Percentiles rank a stretch among this genome's conserved stretches.
Evolutionary conservation across 129 eudicot species (phyloP).

Genomic region (Artemisia argyi): DNA sequence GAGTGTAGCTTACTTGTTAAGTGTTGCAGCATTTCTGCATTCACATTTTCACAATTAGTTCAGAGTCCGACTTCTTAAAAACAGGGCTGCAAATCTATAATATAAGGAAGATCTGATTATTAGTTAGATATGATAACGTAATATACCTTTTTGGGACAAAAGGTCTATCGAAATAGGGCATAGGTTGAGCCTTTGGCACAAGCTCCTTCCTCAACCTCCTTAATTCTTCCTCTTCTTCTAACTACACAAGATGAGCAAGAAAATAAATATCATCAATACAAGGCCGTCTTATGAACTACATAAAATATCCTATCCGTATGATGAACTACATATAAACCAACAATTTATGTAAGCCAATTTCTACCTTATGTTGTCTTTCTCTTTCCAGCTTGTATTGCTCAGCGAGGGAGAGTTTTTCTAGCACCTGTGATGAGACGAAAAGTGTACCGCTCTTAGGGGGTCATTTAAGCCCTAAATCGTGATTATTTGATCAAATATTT

Average conservation of each 20-base stretch:
- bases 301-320: not conserved
- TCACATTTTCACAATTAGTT: not conserved
- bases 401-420: slow-evolving; percentile 54
- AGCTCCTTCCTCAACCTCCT: slow-evolving; percentile 84
- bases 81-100: not conserved
- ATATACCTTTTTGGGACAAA: slow-evolving; percentile 84
- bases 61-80: not conserved
- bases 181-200: slow-evolving; percentile 94
- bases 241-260: slow-evolving; percentile 42
- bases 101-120: not conserved
- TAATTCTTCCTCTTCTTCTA: slow-evolving; percentile 88
- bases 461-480: too few species aligned
- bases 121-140: too few species aligned
- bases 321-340: not conserved
- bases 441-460: too few species aligned
- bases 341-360: not conserved
- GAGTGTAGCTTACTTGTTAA: too few species aligned
- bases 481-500: too few species aligned
- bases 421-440: too few species aligned
- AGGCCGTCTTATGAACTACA: too few species aligned
- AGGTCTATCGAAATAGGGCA: slow-evolving; percentile 96
- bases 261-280: not conserved
- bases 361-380: slow-evolving; percentile 86
- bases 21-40: not conserved
- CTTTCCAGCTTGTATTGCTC: slow-evolving; percentile 72